Conservation (phyloP, 768 basidiomycete species). For the Rhizopogon salebrosus region DNA sequence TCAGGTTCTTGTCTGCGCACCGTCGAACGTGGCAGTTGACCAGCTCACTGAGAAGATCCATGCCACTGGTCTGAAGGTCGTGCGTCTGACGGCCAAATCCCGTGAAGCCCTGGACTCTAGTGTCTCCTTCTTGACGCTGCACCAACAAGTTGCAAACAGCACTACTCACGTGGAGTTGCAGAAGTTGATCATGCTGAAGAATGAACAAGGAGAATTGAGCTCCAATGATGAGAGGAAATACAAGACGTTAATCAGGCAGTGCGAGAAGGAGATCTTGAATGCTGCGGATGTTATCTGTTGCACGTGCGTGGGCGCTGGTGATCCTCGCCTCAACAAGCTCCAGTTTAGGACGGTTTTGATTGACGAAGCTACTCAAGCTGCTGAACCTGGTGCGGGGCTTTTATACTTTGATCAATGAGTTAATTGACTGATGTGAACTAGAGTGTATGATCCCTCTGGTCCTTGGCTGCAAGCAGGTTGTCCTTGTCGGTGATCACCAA, state of each 20-base stretch:
- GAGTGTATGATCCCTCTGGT: conserved; percentile 99
- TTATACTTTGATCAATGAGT: neutral
- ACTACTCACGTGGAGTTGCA: conserved; percentile 95
- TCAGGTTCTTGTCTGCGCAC: conserved; percentile 97
- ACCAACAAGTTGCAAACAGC: conserved; percentile 96
- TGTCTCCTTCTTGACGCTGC: conserved; percentile 88
- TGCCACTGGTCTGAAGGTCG: conserved; percentile 96
- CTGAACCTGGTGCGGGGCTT: conserved; percentile 74
- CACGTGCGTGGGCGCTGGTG: conserved; percentile 97
- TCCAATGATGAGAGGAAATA: conserved; percentile 97
- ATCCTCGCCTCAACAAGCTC: conserved; percentile 92
- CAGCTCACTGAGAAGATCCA: conserved; percentile 99
- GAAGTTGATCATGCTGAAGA: conserved; percentile 97
- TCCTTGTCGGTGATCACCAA: conserved; percentile 93
- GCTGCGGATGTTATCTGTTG: conserved; percentile 98
- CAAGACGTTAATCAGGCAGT: conserved; percentile 89
- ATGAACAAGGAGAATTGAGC: conserved; percentile 94
- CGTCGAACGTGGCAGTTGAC: conserved; percentile 98
- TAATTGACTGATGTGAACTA: conserved; percentile 27
- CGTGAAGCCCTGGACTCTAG: conserved; percentile 98
- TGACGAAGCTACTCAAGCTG: conserved; percentile 97
- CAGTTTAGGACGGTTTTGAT: conserved; percentile 99
- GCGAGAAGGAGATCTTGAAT: conserved; percentile 94
- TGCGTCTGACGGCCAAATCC: conserved; percentile 95
- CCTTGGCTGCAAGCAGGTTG: conserved; percentile 97